These are phyloP conservation scores for Petasospora fabianii DNA, from an alignment of 1,139 yeast genomes.

Conservation along the genomic window DNA sequence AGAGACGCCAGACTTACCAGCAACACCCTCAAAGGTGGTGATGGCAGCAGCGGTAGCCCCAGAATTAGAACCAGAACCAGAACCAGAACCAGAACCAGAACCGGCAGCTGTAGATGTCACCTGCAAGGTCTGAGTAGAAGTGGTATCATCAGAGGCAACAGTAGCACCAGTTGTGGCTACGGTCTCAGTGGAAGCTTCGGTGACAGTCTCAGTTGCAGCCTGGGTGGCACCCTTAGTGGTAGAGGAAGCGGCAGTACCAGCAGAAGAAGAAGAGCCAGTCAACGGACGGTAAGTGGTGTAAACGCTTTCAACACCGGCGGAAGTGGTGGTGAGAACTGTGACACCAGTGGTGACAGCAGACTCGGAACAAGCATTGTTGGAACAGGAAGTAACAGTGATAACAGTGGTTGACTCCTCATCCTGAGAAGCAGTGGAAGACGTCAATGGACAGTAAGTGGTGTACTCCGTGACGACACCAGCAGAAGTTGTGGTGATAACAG, in stretches of 20 bases:
- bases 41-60: conserved; percentile 14
- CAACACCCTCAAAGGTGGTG: conserved; percentile 24
- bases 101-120: no score
- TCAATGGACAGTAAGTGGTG: conserved; percentile 35
- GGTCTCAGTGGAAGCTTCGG: conserved; percentile 1
- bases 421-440: conserved; percentile 7
- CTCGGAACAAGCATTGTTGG: conserved; percentile 1
- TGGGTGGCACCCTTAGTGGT: conserved; percentile 5
- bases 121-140: conserved; percentile 7
- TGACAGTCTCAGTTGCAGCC: conserved; percentile 4
- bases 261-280: conserved; percentile 6
- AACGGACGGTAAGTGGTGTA: conserved; percentile 1
- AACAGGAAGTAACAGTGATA: conserved; percentile 8
- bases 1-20: conserved; percentile 23
- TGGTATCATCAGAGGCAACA: not conserved
- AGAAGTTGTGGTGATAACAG: conserved; percentile 25
- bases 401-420: conserved; percentile 7
- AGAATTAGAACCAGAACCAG: conserved; percentile 5
- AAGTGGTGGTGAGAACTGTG: conserved; percentile 25
- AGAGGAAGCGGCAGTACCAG: conserved; percentile 2
- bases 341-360: conserved; percentile 11
- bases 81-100: conserved; percentile 4
- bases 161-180: conserved; percentile 7
- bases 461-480: conserved; percentile 28
- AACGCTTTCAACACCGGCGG: conserved; percentile 26